phyloP scores from a whole-genome alignment of 2,329 filamentous ascomycete species.

The Neonectria magnoliae region DNA sequence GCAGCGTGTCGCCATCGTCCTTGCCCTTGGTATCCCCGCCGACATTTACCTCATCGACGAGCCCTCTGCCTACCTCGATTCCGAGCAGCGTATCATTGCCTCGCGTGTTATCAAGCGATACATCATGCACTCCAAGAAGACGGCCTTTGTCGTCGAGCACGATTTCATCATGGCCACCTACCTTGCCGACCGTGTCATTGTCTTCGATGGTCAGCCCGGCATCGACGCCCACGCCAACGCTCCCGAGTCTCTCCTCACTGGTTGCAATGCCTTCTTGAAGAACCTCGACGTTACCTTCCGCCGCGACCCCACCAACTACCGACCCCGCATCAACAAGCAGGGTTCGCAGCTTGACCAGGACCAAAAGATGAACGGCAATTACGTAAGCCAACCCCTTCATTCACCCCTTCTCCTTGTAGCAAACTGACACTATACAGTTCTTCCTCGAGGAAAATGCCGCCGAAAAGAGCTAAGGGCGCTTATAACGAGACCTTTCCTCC shows the following conservation, averaged over 20 bases:
- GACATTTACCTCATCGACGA: conserved; percentile 99
- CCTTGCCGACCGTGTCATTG: conserved; percentile 91
- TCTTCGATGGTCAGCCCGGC: conserved; percentile 95
- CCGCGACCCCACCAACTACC: conserved; percentile 94
- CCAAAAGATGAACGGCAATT: conserved; percentile 94
- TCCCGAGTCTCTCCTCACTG: conserved; percentile 91
- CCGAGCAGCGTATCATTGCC: conserved; percentile 98
- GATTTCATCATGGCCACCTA: conserved; percentile 96
- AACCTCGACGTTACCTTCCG: conserved; percentile 98
- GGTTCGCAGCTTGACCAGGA: conserved; percentile 97
- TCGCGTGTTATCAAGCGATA: conserved; percentile 98
- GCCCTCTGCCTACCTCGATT: conserved; percentile 96
- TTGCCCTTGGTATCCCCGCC: conserved; percentile 93
- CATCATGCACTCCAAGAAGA: conserved; percentile 99
- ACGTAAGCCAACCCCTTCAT: conserved; percentile 63
- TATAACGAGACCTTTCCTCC: conserved; percentile 47
- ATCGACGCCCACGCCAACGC: conserved; percentile 87
- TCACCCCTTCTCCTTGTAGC: background rate
- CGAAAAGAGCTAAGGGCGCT: conserved; percentile 62
- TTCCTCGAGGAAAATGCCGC: conserved; percentile 83
- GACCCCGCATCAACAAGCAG: conserved; percentile 98
- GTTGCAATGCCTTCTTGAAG: conserved; percentile 96
- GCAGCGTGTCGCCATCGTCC: conserved; percentile 97
- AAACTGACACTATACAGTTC: conserved; percentile 67
- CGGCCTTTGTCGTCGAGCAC: conserved; percentile 98